Evolutionary conservation across 495 filamentous ascomycete species (phyloP).

Genomic region (Xylaria bambusicola): DNA sequence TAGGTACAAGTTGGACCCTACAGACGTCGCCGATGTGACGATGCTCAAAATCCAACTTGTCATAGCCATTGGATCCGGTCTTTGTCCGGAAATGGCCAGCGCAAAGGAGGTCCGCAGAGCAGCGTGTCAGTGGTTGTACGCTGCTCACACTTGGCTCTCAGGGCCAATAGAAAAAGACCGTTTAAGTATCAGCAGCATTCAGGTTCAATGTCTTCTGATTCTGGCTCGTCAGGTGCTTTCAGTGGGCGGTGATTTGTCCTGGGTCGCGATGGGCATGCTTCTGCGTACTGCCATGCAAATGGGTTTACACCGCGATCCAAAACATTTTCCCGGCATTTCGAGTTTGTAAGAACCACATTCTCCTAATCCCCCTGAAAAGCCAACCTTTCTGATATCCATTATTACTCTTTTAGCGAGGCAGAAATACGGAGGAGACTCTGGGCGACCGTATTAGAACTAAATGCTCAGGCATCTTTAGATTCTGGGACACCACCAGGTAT

Average conservation of each 20-base stretch:
- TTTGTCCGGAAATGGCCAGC: conserved; percentile 42
- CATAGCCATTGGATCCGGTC: conserved; percentile 50
- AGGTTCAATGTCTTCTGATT: conserved; percentile 50
- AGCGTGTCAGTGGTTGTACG: conserved; percentile 55
- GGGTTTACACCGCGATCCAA: conserved; percentile 30
- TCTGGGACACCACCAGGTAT: conserved; percentile 56
- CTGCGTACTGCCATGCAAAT: conserved; percentile 27
- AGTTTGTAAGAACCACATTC: conserved; percentile 24
- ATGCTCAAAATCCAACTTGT: conserved; percentile 55
- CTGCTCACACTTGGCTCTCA: conserved; percentile 56
- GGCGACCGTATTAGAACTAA: conserved; percentile 49
- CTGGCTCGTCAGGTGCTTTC: conserved; percentile 48
- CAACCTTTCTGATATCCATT: background rate
- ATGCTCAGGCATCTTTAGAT: conserved; percentile 52
- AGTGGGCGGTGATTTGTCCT: conserved; percentile 46
- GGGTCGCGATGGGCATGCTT: conserved; percentile 25
- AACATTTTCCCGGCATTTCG: conserved; percentile 31
- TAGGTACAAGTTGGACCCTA: background rate
- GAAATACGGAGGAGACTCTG: conserved; percentile 65
- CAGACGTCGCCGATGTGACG: background rate
- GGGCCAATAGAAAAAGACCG: conserved; percentile 48
- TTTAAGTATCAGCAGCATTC: conserved; percentile 47
- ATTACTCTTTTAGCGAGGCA: conserved; percentile 14
- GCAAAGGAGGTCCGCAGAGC: conserved; percentile 37
- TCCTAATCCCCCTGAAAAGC: no score